Evolutionary conservation across 345 rosid species (phyloP), one percentile per base, ranked within the genome.

Genomic region (Eucalyptus pumila): DNA sequence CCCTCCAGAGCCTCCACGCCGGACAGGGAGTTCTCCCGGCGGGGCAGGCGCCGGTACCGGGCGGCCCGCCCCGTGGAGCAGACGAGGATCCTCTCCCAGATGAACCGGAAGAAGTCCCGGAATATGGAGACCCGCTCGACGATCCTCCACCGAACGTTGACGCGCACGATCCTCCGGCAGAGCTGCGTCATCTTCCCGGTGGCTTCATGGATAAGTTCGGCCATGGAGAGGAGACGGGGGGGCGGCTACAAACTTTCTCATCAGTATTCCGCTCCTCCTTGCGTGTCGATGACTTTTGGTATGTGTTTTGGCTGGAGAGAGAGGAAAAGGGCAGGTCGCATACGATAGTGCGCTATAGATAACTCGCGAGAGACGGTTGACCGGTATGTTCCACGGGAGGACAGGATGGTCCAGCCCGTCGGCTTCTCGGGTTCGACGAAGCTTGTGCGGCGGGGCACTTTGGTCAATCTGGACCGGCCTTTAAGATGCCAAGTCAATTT

Each of bases 61-160:
- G 15, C 47, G 17, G 45, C 87, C 92, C 91, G 94, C 58, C 96
- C 98, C 24, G 91, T 87, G 16, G 99, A 95, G 88, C 99, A 96
- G 89, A 94, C 93, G n/a, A 98, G 91, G 42, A 98, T 91, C 80
- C 95, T 94, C 67, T 94, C 96, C 99, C 98, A 98, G 45, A 98
- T 50, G 89, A 93, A 93, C 91, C 92, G 93, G 80, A 95, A 94
- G 69, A 98, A 90, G 54, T 94, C 94, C 44, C 97, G 91, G 62
- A 98, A 94, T 80, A 94, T 90, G 7, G 98, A 92, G 11, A 94
- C 97, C 56, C 89, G 92, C n/a, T 94, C 94, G 32, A 94, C 80
- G 62, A 96, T 49, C 52, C 94, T 95, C 96, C 97, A 92, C 91
- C 91, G 94, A 34, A 93, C 44, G 76, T 94, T 92, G 48, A 92